Base-by-base conservation (phyloP, 148 eudicot genomes). In the Talinum fruticosum region DNA sequence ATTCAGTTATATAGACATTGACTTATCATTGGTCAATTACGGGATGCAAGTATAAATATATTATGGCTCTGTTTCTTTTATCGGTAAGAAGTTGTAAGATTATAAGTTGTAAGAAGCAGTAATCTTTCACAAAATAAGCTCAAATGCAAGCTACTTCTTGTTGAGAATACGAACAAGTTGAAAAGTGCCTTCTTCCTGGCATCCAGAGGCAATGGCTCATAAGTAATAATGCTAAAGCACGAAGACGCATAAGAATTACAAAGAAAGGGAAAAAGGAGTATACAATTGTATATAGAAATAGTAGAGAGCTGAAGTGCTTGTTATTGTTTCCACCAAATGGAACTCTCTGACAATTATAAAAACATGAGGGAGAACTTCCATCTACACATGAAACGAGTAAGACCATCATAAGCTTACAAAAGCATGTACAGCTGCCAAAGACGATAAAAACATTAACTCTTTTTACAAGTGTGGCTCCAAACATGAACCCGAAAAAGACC, bases 391-490 rank as follows among this genome's bases (percentile, higher is more conserved):
- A 41, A 41, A 10, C 13, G 47, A 41, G 47, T 41, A 41, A 2
- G 47, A 41, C 47, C 47, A 84, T 29, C 61, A 75, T 38, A 47
- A 54, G 57, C 64, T 76, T 66, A 78, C 77, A 82, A 72, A 79
- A 72, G 76, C 84, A 82, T 75, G 66, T 82, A 82, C 73, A 82
- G 47, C 67, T 74, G 65, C 78, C 57, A 10, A 8, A 35, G 13
- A 44, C 23, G 29, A 64, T 59, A 59, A 26, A 19, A 26, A 28
- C 7, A 62, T 2, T 62, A 33, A 23, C 54, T 18, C 47, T 29
- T 49, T 75, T 78, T 85, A 82, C 82, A 73, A 71, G 54, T 51
- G 32, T 62, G 2, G 77, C 75, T 23, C 59, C 77, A 81, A 82
- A 66, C 72, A 79, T 49, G 2, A 8, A 62, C 53, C 57, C 61